These are phyloP conservation scores for Lineolata rhizophorae DNA, from an alignment of 495 filamentous ascomycete genomes.

Conservation along the genomic window DNA sequence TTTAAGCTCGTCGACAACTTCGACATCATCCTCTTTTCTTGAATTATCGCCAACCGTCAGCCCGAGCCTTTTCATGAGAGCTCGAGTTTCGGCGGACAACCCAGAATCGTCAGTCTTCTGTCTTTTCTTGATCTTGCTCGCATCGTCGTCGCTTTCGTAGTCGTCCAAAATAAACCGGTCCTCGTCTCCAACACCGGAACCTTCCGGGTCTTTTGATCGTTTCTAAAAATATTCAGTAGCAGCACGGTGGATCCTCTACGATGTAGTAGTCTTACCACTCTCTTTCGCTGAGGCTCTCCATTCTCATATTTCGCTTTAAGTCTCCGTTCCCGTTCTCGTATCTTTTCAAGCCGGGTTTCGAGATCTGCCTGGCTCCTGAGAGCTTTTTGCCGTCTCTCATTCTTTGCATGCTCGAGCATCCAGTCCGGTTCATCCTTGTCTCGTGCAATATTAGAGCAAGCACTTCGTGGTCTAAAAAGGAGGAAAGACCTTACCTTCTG, in stretches of 20 bases:
- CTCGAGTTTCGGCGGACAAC: slow-evolving; percentile 39
- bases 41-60: slow-evolving; percentile 20
- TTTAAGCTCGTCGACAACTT: slow-evolving; percentile 25
- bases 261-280: slow-evolving; percentile 13
- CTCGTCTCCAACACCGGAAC: slow-evolving; percentile 31
- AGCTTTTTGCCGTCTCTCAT: slow-evolving; percentile 43
- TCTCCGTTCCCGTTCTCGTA: slow-evolving; percentile 45
- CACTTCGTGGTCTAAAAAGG: not conserved
- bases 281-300: slow-evolving; percentile 26
- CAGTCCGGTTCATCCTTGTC: slow-evolving; percentile 70
- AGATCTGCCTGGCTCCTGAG: slow-evolving; percentile 43
- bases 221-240: no score
- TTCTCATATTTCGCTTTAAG: slow-evolving; percentile 27
- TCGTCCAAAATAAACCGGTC: slow-evolving; percentile 57
- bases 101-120: slow-evolving; percentile 14
- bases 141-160: slow-evolving; percentile 49
- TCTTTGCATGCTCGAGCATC: slow-evolving; percentile 56
- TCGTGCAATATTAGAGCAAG: slow-evolving; percentile 2
- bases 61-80: slow-evolving; percentile 36
- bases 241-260: not conserved
- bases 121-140: slow-evolving; percentile 7
- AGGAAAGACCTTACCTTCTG: slow-evolving; percentile 6
- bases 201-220: slow-evolving; percentile 16
- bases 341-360: slow-evolving; percentile 43
- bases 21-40: slow-evolving; percentile 28